These are phyloP conservation scores for Oxyria digyna DNA, from an alignment of 148 eudicot species.

Conservation along the genomic window DNA sequence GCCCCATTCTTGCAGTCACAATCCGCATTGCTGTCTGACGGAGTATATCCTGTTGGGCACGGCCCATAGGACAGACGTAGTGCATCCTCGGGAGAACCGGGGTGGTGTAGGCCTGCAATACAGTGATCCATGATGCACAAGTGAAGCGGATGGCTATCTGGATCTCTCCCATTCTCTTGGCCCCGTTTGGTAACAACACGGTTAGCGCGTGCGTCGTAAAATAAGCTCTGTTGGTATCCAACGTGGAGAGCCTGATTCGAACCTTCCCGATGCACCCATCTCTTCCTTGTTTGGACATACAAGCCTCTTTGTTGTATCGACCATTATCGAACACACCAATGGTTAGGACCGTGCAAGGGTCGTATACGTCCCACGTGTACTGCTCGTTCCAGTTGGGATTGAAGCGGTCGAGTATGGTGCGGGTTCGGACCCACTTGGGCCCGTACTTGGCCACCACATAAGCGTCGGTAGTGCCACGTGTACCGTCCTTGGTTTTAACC, in stretches of 20 bases:
- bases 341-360: conserved; percentile 79
- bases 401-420: conserved; percentile 70
- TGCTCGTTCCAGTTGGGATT: conserved; percentile 94
- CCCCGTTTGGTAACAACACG: conserved; percentile 58
- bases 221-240: conserved; percentile 56
- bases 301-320: conserved; percentile 39
- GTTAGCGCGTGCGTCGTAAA: conserved; percentile 45
- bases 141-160: conserved; percentile 65
- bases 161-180: conserved; percentile 70
- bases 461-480: conserved; percentile 73
- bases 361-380: conserved; percentile 80
- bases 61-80: conserved; percentile 60
- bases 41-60: conserved; percentile 67
- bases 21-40: conserved; percentile 73
- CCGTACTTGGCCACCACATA: conserved; percentile 86
- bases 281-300: conserved; percentile 26
- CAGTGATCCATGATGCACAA: conserved; percentile 73
- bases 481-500: conserved; percentile 70
- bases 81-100: conserved; percentile 92
- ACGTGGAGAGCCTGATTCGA: conserved; percentile 55
- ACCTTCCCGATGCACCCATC: conserved; percentile 70
- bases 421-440: conserved; percentile 80
- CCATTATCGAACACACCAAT: conserved; percentile 82
- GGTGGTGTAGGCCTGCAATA: conserved; percentile 53
- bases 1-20: conserved; percentile 48